Evolutionary conservation across 495 filamentous ascomycete genomes (phyloP).

Genomic region (Lichina pygmaea): DNA sequence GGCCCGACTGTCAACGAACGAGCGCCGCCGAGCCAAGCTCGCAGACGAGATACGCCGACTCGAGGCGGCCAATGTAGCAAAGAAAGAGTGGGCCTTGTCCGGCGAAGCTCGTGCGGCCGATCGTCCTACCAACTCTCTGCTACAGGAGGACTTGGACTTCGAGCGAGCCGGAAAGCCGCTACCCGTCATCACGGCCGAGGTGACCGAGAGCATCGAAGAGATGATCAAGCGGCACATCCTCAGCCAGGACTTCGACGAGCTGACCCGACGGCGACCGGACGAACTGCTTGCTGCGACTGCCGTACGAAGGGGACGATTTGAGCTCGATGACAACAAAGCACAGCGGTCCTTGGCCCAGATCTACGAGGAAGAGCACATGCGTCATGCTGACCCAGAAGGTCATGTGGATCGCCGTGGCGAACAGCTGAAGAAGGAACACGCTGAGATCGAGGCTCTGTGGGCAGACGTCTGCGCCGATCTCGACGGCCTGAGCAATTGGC

Average conservation of each 20-base stretch:
- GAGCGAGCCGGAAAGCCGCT: conserved; percentile 90
- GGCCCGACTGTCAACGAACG: conserved; percentile 36
- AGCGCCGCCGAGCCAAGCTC: conserved; percentile 62
- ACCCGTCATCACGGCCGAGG: conserved; percentile 79
- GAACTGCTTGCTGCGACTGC: conserved; percentile 18
- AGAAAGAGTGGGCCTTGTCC: conserved; percentile 70
- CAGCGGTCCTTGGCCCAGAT: conserved; percentile 71
- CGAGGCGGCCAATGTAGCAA: conserved; percentile 70
- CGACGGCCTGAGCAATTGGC: conserved; percentile 76
- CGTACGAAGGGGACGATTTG: conserved; percentile 37
- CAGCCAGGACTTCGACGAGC: conserved; percentile 77
- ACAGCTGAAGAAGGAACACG: conserved; percentile 55
- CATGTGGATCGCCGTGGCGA: conserved; percentile 62
- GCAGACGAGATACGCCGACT: conserved; percentile 73
- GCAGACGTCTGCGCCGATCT: conserved; percentile 52
- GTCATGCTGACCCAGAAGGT: conserved; percentile 44
- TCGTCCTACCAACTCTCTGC: conserved; percentile 66
- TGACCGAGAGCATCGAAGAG: conserved; percentile 76
- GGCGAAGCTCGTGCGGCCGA: conserved; percentile 69
- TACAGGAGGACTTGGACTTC: conserved; percentile 90
- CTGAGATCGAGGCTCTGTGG: conserved; percentile 69
- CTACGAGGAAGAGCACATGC: conserved; percentile 79
- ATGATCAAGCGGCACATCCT: conserved; percentile 87
- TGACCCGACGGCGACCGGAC: conserved; percentile 57
- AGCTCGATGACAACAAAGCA: conserved; percentile 68